Conservation (phyloP, 768 basidiomycete genomes). For the Hemileccinum impolitum region DNA sequence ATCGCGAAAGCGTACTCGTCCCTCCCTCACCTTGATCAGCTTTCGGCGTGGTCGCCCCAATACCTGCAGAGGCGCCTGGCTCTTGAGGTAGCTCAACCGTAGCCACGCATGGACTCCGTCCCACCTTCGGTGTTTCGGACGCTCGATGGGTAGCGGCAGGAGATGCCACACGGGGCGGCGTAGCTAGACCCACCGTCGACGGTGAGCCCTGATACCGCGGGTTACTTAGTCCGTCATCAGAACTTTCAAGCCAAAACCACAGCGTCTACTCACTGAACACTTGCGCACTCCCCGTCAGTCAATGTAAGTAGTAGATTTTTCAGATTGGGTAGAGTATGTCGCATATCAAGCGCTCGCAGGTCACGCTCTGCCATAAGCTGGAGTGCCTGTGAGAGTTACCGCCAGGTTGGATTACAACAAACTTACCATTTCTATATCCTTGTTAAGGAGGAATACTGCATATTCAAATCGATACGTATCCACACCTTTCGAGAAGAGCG, state of each 20-base stretch:
- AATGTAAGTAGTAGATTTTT: conserved; percentile 89
- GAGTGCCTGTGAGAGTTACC: conserved; percentile 6
- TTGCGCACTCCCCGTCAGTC: conserved; percentile 61
- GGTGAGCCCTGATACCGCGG: conserved; percentile 20
- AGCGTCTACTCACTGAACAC: conserved; percentile 40
- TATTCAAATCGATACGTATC: conserved; percentile 98
- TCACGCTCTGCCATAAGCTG: conserved; percentile 92
- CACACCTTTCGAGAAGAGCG: conserved; percentile 90
- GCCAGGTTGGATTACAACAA: not conserved
- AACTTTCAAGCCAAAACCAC: conserved; percentile 1
- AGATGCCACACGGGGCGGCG: conserved; percentile 21
- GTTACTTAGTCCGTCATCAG: conserved; percentile 17
- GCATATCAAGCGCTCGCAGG: conserved; percentile 85
- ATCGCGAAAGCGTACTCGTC: conserved; percentile 22
- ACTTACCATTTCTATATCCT: conserved; percentile 89
- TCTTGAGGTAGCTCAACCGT: conserved; percentile 30
- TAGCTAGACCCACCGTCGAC: conserved; percentile 20
- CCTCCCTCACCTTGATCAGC: conserved; percentile 34
- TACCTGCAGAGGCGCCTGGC: conserved; percentile 42
- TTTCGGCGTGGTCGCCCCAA: conserved; percentile 60
- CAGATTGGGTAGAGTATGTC: conserved; percentile 95
- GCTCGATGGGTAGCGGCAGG: conserved; percentile 10
- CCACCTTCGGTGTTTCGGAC: conserved; percentile 29
- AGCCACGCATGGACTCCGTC: conserved; percentile 12
- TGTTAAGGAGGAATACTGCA: conserved; percentile 94